Conservation (phyloP, 2,329 filamentous ascomycete genomes). For the Colletotrichum musicola region DNA sequence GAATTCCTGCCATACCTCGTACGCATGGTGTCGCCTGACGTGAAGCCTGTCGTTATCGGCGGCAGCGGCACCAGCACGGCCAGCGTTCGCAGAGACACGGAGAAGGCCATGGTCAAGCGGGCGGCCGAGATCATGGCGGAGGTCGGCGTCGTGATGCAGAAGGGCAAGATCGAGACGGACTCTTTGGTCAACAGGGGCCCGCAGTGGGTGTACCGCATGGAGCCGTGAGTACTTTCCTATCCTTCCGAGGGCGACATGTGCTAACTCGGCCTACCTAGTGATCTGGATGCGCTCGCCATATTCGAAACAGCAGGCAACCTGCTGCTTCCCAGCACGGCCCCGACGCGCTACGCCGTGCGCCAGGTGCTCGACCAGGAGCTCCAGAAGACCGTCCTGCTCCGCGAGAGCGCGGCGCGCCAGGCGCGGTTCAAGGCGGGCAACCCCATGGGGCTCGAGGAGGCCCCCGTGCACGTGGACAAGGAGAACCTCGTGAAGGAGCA, state of each 20-base stretch:
- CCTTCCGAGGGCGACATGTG: background rate
- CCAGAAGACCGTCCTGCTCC: constrained; percentile 75
- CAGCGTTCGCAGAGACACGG: constrained; percentile 87
- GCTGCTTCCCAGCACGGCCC: constrained; percentile 69
- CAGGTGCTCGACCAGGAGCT: constrained; percentile 95
- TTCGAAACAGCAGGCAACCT: constrained; percentile 77
- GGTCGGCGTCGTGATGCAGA: constrained; percentile 84
- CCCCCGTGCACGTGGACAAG: constrained; percentile 51
- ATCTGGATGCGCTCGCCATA: constrained; percentile 81
- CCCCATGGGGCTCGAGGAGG: constrained; percentile 38
- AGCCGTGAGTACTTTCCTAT: constrained; percentile 74
- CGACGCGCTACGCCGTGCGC: constrained; percentile 90
- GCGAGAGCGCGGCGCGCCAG: constrained; percentile 75
- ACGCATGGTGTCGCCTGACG: constrained; percentile 86
- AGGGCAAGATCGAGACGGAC: constrained; percentile 81
- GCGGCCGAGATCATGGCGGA: constrained; percentile 88
- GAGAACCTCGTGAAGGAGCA: constrained; percentile 51
- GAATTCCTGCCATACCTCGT: constrained; percentile 89
- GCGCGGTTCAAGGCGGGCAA: constrained; percentile 69
- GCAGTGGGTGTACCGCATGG: constrained; percentile 92
- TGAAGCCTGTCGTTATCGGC: constrained; percentile 90
- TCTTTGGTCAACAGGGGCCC: constrained; percentile 69
- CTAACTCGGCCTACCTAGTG: constrained; percentile 51
- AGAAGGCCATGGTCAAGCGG: constrained; percentile 83
- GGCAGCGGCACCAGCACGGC: constrained; percentile 78